A percentile compares a stretch with the other conserved stretches of the same genome.
These are phyloP conservation scores for Pseudoperonospora humuli DNA, from an alignment of 352 stramenopile genomes.

Conservation along the genomic window DNA sequence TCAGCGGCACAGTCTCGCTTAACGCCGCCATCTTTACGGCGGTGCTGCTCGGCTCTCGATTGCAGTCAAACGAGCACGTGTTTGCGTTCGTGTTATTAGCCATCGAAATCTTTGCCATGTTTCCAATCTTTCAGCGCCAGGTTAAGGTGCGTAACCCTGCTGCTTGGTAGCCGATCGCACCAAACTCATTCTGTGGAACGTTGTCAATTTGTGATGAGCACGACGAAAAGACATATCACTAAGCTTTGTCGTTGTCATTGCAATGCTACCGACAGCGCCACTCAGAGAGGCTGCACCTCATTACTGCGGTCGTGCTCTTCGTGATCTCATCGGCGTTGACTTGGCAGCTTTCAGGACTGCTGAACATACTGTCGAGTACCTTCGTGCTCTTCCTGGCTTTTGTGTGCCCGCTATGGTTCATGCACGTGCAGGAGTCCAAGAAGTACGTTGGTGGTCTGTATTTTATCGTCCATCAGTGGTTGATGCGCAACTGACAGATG, in stretches of 20 bases:
- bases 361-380: constrained; percentile 52
- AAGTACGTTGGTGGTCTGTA: constrained; percentile 54
- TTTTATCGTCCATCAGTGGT: constrained; percentile 5
- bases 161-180: background rate
- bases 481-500: constrained; percentile 19
- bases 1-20: constrained; percentile 85
- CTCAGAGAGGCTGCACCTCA: constrained; percentile 61
- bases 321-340: constrained; percentile 59
- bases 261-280: constrained; percentile 27
- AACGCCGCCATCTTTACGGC: constrained; percentile 90
- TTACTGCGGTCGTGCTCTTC: constrained; percentile 65
- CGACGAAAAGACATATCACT: no score
- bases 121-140: constrained; percentile 80
- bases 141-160: constrained; percentile 48
- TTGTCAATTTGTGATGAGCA: constrained; percentile 1
- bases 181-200: constrained; percentile 2
- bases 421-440: constrained; percentile 88
- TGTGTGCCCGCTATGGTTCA: constrained; percentile 85
- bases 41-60: constrained; percentile 84
- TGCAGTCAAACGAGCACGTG: constrained; percentile 88
- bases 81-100: constrained; percentile 88
- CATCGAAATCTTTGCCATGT: constrained; percentile 88
- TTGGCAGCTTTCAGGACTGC: constrained; percentile 58
- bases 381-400: constrained; percentile 81
- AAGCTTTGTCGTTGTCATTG: no score